Percentiles rank a stretch among this genome's conserved stretches.
phyloP scores from a whole-genome alignment of 2,329 filamentous ascomycete species.

The Thelonectria blattea region DNA sequence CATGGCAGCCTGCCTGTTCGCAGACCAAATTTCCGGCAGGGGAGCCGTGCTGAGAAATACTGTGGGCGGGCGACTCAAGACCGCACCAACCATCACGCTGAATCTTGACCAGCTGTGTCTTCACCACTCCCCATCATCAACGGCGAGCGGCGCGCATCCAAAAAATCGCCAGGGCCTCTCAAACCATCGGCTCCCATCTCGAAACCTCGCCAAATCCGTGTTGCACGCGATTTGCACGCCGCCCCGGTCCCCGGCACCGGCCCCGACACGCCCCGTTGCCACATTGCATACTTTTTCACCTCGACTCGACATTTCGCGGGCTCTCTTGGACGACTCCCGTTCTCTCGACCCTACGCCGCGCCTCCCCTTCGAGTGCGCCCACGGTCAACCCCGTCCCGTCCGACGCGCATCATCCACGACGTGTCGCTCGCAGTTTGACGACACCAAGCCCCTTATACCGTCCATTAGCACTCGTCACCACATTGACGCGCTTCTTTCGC shows the following conservation, averaged over 20 bases:
- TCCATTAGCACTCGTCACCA: conserved; percentile 24
- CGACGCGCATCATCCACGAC: conserved; percentile 40
- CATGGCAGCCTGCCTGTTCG: conserved; percentile 31
- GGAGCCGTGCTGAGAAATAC: conserved; percentile 54
- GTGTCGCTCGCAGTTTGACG: conserved; percentile 36
- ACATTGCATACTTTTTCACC: conserved; percentile 53
- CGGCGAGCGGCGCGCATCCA: conserved; percentile 64
- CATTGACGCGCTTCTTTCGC: conserved; percentile 31
- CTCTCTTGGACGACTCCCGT: conserved; percentile 32
- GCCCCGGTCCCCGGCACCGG: conserved; percentile 48
- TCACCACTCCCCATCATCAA: conserved; percentile 60
- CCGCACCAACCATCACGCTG: conserved; percentile 56
- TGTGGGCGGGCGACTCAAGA: conserved; percentile 43
- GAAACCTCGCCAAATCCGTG: conserved; percentile 58
- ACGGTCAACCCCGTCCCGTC: conserved; percentile 30
- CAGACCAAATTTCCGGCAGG: conserved; percentile 34
- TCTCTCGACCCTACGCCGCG: conserved; percentile 34
- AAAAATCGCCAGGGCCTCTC: conserved; percentile 66
- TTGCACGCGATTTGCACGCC: conserved; percentile 62
- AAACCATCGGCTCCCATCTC: conserved; percentile 65
- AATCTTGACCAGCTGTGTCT: conserved; percentile 58
- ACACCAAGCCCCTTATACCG: conserved; percentile 23
- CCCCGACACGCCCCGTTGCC: conserved; percentile 50
- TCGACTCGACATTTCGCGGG: conserved; percentile 36
- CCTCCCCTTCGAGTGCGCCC: conserved; percentile 30